Conservation (phyloP, 2,329 filamentous ascomycete species). For the Penicillium sp. region DNA sequence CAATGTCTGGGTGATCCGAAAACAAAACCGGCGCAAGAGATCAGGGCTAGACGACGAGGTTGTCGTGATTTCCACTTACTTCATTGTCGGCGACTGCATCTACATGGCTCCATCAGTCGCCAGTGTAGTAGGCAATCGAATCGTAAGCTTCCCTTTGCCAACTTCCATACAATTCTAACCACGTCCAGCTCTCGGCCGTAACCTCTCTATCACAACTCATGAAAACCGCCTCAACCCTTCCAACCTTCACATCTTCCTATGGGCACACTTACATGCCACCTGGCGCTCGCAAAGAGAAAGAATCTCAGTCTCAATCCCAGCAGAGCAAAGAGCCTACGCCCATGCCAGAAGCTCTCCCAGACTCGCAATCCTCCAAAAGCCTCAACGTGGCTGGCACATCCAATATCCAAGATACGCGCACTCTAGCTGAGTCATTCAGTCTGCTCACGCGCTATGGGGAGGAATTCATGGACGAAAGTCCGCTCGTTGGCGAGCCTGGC, state of each 20-base stretch:
- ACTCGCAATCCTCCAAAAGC: conserved; percentile 23
- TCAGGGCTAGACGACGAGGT: conserved; percentile 50
- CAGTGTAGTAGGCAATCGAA: conserved; percentile 57
- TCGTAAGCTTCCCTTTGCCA: conserved; percentile 42
- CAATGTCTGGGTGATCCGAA: conserved; percentile 62
- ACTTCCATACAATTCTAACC: conserved; percentile 7
- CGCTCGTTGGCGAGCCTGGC: conserved; percentile 63
- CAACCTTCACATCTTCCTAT: conserved; percentile 59
- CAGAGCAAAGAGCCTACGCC: conserved; percentile 53
- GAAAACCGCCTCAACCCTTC: conserved; percentile 54
- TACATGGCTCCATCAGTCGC: conserved; percentile 64
- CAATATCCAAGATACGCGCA: conserved; percentile 39
- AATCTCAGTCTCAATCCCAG: conserved; percentile 30
- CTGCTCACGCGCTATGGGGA: conserved; percentile 57
- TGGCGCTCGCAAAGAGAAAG: conserved; percentile 42
- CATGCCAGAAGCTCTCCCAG: conserved; percentile 38
- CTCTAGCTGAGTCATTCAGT: conserved; percentile 50
- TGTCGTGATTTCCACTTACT: conserved; percentile 59
- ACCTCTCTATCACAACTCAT: conserved; percentile 59
- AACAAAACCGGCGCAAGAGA: conserved; percentile 54
- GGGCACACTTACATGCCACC: conserved; percentile 62
- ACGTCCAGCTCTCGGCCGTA: conserved; percentile 53
- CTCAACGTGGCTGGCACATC: conserved; percentile 28
- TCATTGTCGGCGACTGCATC: conserved; percentile 60
- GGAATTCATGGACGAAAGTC: conserved; percentile 66